phyloP scores from a whole-genome alignment of 768 basidiomycete species.

The Panellus pusillus region DNA sequence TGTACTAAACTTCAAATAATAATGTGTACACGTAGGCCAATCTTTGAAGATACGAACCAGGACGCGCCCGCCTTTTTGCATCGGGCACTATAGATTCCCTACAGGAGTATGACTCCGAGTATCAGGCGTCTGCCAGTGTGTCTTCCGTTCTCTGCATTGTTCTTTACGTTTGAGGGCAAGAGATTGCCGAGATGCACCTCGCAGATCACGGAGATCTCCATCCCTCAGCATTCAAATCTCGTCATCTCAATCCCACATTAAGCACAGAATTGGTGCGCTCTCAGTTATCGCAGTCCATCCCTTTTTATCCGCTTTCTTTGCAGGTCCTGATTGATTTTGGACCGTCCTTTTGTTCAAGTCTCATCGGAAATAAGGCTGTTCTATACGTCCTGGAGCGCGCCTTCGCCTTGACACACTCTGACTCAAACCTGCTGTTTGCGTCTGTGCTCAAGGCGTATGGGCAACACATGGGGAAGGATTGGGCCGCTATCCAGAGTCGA shows the following conservation, averaged over 20 bases:
- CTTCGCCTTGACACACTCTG: constrained; percentile 92
- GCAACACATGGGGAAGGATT: constrained; percentile 59
- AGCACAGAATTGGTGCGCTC: constrained; percentile 46
- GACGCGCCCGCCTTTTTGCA: constrained; percentile 37
- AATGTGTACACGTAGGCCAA: constrained; percentile 26
- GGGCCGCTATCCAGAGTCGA: constrained; percentile 59
- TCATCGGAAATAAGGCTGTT: constrained; percentile 94
- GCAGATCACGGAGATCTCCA: constrained; percentile 90
- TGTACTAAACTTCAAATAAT: no score
- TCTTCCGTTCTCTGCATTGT: not conserved
- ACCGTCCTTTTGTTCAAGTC: constrained; percentile 75
- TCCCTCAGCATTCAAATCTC: constrained; percentile 31
- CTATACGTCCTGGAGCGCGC: constrained; percentile 97
- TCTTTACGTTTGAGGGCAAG: constrained; percentile 46
- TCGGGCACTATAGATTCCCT: constrained; percentile 41
- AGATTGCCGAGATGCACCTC: constrained; percentile 87
- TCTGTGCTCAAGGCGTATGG: constrained; percentile 67
- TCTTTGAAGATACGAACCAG: constrained; percentile 44
- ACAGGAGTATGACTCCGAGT: no score
- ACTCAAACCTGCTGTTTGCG: constrained; percentile 75
- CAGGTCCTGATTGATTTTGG: constrained; percentile 95
- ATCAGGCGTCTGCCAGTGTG: constrained; percentile 61
- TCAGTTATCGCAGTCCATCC: not conserved
- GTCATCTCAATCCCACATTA: constrained; percentile 16
- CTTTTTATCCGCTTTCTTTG: not conserved